Percentiles rank a stretch among this genome's conserved stretches.
These are phyloP conservation scores for Chrysanthemum seticuspe DNA, from an alignment of 129 eudicot genomes.

Conservation along the genomic window DNA sequence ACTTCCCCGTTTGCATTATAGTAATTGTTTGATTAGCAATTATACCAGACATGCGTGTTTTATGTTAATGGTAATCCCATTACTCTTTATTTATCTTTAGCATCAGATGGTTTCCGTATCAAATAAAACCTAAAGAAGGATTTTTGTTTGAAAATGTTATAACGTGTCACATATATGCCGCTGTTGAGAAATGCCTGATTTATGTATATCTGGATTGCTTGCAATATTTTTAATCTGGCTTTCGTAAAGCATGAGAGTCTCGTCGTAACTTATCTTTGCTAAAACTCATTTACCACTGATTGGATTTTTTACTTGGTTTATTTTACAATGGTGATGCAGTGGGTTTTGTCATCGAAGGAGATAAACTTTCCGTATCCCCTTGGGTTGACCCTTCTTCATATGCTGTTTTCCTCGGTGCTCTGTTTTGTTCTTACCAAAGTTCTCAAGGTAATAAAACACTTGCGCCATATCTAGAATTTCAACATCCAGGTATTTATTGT, in stretches of 20 bases:
- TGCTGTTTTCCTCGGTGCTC: slow-evolving; percentile 88
- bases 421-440: slow-evolving; percentile 76
- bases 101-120: too few relatives aligned
- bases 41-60: too few relatives aligned
- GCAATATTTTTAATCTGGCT: background rate
- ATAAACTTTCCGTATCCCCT: slow-evolving; percentile 94
- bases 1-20: too few relatives aligned
- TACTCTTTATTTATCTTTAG: too few relatives aligned
- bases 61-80: too few relatives aligned
- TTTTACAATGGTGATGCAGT: slow-evolving; percentile 49
- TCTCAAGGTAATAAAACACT: slow-evolving; percentile 58
- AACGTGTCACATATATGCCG: too few relatives aligned
- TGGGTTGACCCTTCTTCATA: slow-evolving; percentile 90
- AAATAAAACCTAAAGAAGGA: too few relatives aligned
- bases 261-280: slow-evolving; percentile 4
- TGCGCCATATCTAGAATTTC: slow-evolving; percentile 14
- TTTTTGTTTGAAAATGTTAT: too few relatives aligned
- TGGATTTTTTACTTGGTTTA: slow-evolving; percentile 3
- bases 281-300: background rate
- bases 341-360: slow-evolving; percentile 95
- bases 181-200: background rate
- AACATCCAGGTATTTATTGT: background rate
- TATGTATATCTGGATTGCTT: background rate
- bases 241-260: background rate
- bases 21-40: too few relatives aligned